Evolutionary conservation across 2,329 filamentous ascomycete species (phyloP), one percentile per base, ranked within the genome.

Genomic region (Spiromastix sp.): DNA sequence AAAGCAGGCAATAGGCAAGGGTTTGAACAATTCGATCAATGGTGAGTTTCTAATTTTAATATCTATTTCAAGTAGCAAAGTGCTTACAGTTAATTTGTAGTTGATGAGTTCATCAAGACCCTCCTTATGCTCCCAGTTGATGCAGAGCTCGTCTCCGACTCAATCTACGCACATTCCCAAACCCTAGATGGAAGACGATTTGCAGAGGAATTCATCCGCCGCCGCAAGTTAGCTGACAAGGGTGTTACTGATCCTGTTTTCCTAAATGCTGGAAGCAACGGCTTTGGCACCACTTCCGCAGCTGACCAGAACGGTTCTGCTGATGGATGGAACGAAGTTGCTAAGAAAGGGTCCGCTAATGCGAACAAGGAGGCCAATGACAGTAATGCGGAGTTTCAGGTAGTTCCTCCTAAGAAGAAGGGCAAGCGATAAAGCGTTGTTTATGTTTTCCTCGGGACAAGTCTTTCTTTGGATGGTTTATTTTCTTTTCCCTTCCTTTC

Each of bases 101-200:
- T 85, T 42, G 81, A 93, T 38, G 75, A 78, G 30, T 93, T 96
- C 55, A 79, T 91, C 34, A 72, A 77, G 36, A 78, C 76, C 37
- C 73, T 96, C 29, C 68, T 84, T 30, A 72, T 73, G 40, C 77
- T 94, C 42, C 86, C 86, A 1, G 67, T 78, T 1, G 85, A 95
- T 39, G 67, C 74, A 10, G 76, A 82, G 41, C 73, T 96, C 47
- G 87, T 98, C 48, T 83, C 85, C 9, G 91, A 96, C 54, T 82
- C 82, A 6, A 81, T 96, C 15, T 94, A 96, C 60, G 76, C 77
- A 39, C 81, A 77, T 55, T 93, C 85, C 2, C 81, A 80, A 50
- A 93, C 87, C 1, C 84, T 98, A 60, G 86, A 98, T 52, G 86
- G 85, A 1, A 81, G 83, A 32, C 85, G 93, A 52, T 96, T 96